These are phyloP conservation scores for Fraxinus greggii DNA, from an alignment of 305 asterid genomes.

Conservation along the genomic window DNA sequence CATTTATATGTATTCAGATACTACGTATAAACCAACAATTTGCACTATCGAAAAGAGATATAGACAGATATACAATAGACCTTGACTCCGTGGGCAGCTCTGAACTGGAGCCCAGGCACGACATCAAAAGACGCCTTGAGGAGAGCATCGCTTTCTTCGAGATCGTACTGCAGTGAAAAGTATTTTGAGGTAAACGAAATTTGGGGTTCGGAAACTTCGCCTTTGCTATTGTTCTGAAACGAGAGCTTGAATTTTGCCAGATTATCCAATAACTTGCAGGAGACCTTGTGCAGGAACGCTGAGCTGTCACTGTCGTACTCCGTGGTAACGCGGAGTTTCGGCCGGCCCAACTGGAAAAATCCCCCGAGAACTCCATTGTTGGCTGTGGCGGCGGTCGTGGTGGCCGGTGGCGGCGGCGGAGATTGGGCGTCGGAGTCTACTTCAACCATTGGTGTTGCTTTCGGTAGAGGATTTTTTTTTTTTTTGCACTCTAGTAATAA, in stretches of 20 bases:
- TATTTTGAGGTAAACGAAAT: conserved; percentile 60
- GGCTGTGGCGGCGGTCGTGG: conserved; percentile 5
- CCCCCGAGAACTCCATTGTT: conserved; percentile 20
- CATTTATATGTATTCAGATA: background rate
- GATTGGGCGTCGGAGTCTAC: conserved; percentile 24
- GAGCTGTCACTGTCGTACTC: conserved; percentile 87
- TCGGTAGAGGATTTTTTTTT: background rate
- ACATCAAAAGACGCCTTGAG: conserved; percentile 59
- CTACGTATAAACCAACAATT: background rate
- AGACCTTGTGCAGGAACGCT: conserved; percentile 62
- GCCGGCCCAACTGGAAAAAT: conserved; percentile 38
- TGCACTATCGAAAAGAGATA: background rate
- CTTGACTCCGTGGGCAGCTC: conserved; percentile 67
- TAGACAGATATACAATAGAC: conserved; percentile 31
- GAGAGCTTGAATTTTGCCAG: conserved; percentile 69
- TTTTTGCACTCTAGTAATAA: background rate
- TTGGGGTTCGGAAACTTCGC: conserved; percentile 75
- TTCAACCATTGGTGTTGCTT: conserved; percentile 33
- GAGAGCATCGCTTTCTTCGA: conserved; percentile 74
- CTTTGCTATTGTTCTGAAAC: conserved; percentile 65
- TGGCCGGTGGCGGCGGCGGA: conserved; percentile 20
- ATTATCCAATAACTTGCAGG: conserved; percentile 69
- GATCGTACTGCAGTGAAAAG: conserved; percentile 69
- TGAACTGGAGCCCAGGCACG: conserved; percentile 55
- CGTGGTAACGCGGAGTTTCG: conserved; percentile 76